Evolutionary conservation across 345 rosid genomes (phyloP), one percentile per base, ranked within the genome.

Genomic region (Lepidium africanum): DNA sequence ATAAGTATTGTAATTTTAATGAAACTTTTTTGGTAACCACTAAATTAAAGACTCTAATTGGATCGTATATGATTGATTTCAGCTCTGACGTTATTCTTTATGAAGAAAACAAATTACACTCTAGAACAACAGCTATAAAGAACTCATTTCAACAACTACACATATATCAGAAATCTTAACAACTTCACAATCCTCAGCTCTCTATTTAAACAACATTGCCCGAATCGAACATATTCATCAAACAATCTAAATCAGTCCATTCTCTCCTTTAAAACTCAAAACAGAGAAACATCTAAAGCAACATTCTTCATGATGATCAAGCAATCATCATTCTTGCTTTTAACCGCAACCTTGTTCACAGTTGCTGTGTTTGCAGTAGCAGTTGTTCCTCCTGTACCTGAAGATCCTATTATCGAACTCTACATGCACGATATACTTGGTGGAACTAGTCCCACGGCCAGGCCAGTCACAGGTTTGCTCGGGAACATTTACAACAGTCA

Each of bases 401-500:
- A 69, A 73, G 84, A 78, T 45, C 87, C 89, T 0, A 43, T 77
- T 64, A 71, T 94, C 10, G 99, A 94, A 69, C 78, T 94, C 57
- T 94, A 81, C 80, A 83, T 94, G 96, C 97, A 91, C 49, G 99
- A 94, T 80, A 72, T 91, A 67, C 91, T 91, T 0, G 97, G 96
- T 2, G 99, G 99, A 40, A 79, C 87, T 75, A 94, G 76, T 62
- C 97, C 97, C 2, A 89, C 97, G 0, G 95, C 97, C 0, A 85
- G 97, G 63, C 99, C 96, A 0, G 67, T 94, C 77, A 92, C 99
- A 0, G 99, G 99, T 69, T 71, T 94, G 81, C 83, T 89, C 15
- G 99, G 99, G 12, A 89, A 84, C 82, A 91, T 94, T n/a, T 94
- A 91, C 78, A 85, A 79, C 10, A 96, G 97, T 14, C 96, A 94